Conservation (phyloP, 495 filamentous ascomycete genomes). For the Diplogelasinospora grovesii region DNA sequence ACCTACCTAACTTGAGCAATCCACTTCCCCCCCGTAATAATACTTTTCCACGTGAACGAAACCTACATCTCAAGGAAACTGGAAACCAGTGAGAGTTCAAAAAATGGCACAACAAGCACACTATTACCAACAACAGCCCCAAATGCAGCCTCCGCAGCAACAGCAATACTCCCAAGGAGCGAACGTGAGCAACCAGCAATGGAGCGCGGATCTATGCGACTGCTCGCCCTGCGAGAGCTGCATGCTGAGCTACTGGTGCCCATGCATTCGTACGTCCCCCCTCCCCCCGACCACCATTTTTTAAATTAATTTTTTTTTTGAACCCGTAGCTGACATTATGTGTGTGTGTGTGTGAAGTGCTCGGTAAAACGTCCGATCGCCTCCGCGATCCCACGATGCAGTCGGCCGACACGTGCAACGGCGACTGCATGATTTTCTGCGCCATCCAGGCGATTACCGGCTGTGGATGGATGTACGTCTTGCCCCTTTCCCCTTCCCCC, state of each 20-base stretch:
- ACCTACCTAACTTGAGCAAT: too few relatives aligned
- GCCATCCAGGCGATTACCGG: slow-evolving; percentile 18
- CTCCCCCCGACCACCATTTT: not conserved
- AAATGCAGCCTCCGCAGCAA: not conserved
- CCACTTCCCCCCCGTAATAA: too few relatives aligned
- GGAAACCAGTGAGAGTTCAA: too few relatives aligned
- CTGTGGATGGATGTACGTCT: slow-evolving; percentile 5
- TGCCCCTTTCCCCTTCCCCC: not conserved
- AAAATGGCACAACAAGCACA: too few relatives aligned
- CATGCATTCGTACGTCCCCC: not conserved
- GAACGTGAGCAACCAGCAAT: not conserved
- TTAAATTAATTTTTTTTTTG: not conserved
- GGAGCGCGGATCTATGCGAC: slow-evolving; percentile 1
- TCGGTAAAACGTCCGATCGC: slow-evolving; percentile 40
- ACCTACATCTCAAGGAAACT: too few relatives aligned
- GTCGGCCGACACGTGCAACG: slow-evolving; percentile 32
- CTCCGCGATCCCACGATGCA: slow-evolving; percentile 35
- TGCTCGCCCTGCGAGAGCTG: slow-evolving; percentile 3
- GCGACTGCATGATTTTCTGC: slow-evolving; percentile 23
- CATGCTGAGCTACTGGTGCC: slow-evolving; percentile 1
- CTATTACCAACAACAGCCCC: not conserved
- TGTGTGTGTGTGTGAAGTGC: too few relatives aligned
- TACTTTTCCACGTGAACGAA: too few relatives aligned
- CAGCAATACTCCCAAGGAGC: not conserved
- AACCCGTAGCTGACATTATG: not conserved